Percentiles rank a stretch among this genome's conserved stretches.
phyloP scores from a whole-genome alignment of 176 grass and related monocot genomes.

The Lolium multiflorum region DNA sequence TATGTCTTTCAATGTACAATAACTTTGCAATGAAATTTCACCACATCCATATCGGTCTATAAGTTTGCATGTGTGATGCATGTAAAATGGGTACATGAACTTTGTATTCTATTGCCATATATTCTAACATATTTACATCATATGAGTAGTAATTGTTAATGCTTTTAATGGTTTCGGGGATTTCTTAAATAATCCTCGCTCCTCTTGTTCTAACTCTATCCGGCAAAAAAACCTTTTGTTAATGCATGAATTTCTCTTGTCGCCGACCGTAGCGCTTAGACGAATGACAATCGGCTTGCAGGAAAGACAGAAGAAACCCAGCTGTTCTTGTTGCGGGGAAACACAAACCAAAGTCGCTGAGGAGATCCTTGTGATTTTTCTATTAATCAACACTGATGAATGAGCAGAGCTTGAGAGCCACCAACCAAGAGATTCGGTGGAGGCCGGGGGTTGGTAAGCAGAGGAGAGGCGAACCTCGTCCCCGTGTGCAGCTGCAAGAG shows the following conservation, averaged over 20 bases:
- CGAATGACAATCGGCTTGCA: neutral
- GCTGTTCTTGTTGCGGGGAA: neutral
- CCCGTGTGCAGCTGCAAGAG: neutral
- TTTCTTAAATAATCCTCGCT: too few species aligned
- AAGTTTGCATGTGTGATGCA: too few species aligned
- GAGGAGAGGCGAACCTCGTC: neutral
- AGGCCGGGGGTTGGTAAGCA: neutral
- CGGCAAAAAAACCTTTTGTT: too few species aligned
- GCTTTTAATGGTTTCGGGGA: too few species aligned
- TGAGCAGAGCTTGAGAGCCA: neutral
- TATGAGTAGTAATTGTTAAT: too few species aligned
- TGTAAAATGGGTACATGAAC: too few species aligned
- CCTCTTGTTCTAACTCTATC: too few species aligned
- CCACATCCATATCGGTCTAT: too few species aligned
- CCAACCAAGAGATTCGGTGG: slow-evolving; percentile 21
- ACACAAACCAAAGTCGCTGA: slow-evolving; percentile 13
- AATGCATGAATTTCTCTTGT: neutral
- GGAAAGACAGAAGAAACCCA: neutral
- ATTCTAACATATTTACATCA: too few species aligned
- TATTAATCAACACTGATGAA: neutral
- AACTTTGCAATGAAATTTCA: too few species aligned
- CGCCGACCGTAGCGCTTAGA: neutral
- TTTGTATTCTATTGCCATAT: too few species aligned
- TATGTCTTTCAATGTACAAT: too few species aligned
- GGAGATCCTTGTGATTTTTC: neutral